Evolutionary conservation across 2,329 filamentous ascomycete genomes (phyloP).

Genomic region (Fusarium nelsonii): DNA sequence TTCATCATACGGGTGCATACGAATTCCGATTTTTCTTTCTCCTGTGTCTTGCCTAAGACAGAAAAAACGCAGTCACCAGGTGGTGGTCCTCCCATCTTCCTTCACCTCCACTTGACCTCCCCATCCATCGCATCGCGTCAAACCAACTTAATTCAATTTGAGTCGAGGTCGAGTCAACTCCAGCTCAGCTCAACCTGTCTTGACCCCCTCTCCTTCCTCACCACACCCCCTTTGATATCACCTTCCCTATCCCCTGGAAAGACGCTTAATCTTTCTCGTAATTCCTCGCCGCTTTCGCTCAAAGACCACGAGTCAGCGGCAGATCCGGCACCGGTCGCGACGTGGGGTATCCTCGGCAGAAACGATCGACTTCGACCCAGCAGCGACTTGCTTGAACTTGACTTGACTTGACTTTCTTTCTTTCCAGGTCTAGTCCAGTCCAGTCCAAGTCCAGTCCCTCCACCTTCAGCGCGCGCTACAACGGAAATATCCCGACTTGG

Average conservation of each 20-base stretch:
- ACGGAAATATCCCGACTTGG: slow-evolving; percentile 53
- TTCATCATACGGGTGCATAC: slow-evolving; percentile 29
- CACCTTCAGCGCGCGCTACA: slow-evolving; percentile 46
- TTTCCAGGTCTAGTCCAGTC: slow-evolving; percentile 37
- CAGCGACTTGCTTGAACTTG: slow-evolving; percentile 3
- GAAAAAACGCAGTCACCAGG: slow-evolving; percentile 42
- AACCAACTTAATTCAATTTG: background rate
- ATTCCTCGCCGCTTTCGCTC: slow-evolving; percentile 49
- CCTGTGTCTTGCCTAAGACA: background rate
- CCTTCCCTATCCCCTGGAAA: slow-evolving; percentile 21
- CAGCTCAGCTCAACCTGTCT: background rate
- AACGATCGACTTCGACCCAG: slow-evolving; percentile 44
- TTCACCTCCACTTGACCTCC: slow-evolving; percentile 36
- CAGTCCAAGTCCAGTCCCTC: slow-evolving; percentile 20
- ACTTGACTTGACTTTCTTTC: slow-evolving; percentile 39
- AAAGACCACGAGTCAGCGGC: slow-evolving; percentile 50
- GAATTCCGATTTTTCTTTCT: slow-evolving; percentile 23
- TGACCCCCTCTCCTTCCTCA: slow-evolving; percentile 18
- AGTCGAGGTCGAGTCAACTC: background rate
- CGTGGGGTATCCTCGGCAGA: slow-evolving; percentile 50
- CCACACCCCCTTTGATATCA: slow-evolving; percentile 33
- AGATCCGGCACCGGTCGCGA: slow-evolving; percentile 49
- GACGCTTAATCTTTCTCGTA: slow-evolving; percentile 40
- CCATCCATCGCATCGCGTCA: slow-evolving; percentile 4
- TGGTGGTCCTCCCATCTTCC: slow-evolving; percentile 33